Evolutionary conservation across 257 asterid species (phyloP).

Genomic region (Capsicum rhomboideum): DNA sequence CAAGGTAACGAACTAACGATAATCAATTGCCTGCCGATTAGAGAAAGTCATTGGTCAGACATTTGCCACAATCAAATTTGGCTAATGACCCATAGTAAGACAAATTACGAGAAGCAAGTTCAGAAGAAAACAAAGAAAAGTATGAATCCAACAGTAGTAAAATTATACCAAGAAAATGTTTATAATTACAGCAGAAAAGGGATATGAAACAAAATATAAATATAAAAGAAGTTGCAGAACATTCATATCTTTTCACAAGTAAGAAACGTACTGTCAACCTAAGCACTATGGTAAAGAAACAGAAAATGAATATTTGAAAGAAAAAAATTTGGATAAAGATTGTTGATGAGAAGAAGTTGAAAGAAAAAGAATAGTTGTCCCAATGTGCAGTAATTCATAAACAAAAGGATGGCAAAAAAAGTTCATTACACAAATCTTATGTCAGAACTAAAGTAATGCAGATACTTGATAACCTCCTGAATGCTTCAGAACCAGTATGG

Average conservation of each 20-base stretch:
- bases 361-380: too few species aligned
- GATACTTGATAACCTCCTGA: conserved; percentile 63
- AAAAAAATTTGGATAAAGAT: too few species aligned
- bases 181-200: too few species aligned
- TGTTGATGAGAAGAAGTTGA: too few species aligned
- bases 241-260: too few species aligned
- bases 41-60: not conserved
- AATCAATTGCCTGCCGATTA: conserved; percentile 78
- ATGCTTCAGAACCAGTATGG: conserved; percentile 47
- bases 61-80: not conserved
- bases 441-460: conserved; percentile 7
- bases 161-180: too few species aligned
- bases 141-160: too few species aligned
- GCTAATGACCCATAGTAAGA: not conserved
- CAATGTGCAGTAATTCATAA: conserved; percentile 12
- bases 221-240: too few species aligned
- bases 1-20: conserved; percentile 90
- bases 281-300: too few species aligned
- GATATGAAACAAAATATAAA: too few species aligned
- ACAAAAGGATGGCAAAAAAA: not conserved
- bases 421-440: not conserved
- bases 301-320: too few species aligned
- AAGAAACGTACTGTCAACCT: too few species aligned
- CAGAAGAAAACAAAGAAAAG: not conserved
- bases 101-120: not conserved